These are phyloP conservation scores for Thalassiosira exigua DNA, from an alignment of 352 stramenopile genomes.

Conservation along the genomic window DNA sequence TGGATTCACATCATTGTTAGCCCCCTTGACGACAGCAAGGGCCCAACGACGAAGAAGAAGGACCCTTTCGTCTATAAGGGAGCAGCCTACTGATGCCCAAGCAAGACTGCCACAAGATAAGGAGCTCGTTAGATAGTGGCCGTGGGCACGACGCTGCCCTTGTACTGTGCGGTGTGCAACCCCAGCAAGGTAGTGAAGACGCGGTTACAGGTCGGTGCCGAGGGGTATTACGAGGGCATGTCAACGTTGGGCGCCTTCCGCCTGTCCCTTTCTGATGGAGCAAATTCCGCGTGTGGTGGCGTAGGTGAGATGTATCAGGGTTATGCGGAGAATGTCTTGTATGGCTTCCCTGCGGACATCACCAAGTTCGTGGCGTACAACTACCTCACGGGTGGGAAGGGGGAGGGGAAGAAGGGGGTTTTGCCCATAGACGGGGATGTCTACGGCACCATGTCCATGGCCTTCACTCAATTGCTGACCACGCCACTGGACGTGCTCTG, in stretches of 20 bases:
- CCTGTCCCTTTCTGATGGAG: slow-evolving; percentile 17
- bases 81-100: too few species aligned
- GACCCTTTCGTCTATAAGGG: too few species aligned
- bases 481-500: slow-evolving; percentile 79
- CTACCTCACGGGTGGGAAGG: slow-evolving; percentile 51
- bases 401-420: slow-evolving; percentile 56
- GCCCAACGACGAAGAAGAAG: too few species aligned
- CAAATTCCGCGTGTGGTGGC: slow-evolving; percentile 9
- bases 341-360: slow-evolving; percentile 77
- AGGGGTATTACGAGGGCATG: slow-evolving; percentile 64
- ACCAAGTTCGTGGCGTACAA: slow-evolving; percentile 83
- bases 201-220: slow-evolving; percentile 67
- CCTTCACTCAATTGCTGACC: slow-evolving; percentile 67
- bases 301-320: slow-evolving; percentile 66
- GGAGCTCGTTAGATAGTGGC: too few species aligned
- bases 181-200: too few species aligned
- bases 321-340: slow-evolving; percentile 81
- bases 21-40: too few species aligned
- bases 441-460: slow-evolving; percentile 69
- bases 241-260: slow-evolving; percentile 58
- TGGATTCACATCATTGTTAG: too few species aligned
- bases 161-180: too few species aligned
- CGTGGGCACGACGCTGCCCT: too few species aligned
- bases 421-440: slow-evolving; percentile 63
- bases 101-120: too few species aligned